These are phyloP conservation scores for Lachnellula hyalina DNA, from an alignment of 2,329 filamentous ascomycete genomes.

Conservation along the genomic window DNA sequence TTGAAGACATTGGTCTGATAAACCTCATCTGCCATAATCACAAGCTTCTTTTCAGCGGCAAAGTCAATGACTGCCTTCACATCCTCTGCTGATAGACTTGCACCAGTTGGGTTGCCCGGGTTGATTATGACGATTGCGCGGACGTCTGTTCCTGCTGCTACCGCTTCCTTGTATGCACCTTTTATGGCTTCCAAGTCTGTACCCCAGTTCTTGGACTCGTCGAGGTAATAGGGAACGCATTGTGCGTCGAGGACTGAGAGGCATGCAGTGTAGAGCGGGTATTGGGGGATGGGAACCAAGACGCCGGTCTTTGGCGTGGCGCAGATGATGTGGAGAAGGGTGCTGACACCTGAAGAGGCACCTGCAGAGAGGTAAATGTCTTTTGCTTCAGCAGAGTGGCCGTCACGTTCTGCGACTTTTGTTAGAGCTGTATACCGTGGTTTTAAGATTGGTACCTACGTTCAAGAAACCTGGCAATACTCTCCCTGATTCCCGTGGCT, in stretches of 20 bases:
- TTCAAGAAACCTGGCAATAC: conserved; percentile 89
- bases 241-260: conserved; percentile 78
- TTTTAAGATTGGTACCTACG: conserved; percentile 53
- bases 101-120: conserved; percentile 94
- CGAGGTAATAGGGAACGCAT: conserved; percentile 89
- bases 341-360: conserved; percentile 92
- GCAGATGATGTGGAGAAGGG: conserved; percentile 85
- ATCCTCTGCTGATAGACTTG: conserved; percentile 72
- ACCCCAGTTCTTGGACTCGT: conserved; percentile 81
- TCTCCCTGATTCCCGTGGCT: conserved; percentile 78
- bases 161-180: conserved; percentile 66
- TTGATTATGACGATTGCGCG: conserved; percentile 96
- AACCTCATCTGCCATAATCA: conserved; percentile 92
- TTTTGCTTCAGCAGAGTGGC: conserved; percentile 72
- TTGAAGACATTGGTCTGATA: conserved; percentile 99
- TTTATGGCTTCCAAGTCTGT: conserved; percentile 79
- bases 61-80: conserved; percentile 83
- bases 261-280: conserved; percentile 94
- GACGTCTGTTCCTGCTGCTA: conserved; percentile 73
- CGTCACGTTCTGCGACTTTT: conserved; percentile 63
- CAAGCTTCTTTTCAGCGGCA: conserved; percentile 76
- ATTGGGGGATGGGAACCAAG: conserved; percentile 93
- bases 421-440: conserved; percentile 58
- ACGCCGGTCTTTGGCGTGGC: conserved; percentile 71
- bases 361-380: conserved; percentile 89